Percentiles rank a stretch among this genome's conserved stretches.
phyloP scores from a whole-genome alignment of 768 basidiomycete species.

The Austroboletus festivus region DNA sequence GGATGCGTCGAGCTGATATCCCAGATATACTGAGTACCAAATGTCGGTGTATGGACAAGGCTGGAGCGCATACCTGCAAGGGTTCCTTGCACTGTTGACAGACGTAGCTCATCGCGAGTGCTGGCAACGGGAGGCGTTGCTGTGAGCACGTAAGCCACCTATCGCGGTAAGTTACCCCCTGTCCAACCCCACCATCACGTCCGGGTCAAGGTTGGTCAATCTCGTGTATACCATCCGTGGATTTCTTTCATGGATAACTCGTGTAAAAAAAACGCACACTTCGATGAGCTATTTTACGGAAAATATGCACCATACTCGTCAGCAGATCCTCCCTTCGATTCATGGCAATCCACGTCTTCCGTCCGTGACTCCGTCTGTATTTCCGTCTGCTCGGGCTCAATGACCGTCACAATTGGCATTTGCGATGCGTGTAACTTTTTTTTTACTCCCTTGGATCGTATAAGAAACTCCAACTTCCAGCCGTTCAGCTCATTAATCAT shows the following conservation, averaged over 20 bases:
- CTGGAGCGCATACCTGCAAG: slow-evolving; percentile 54
- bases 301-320: slow-evolving; percentile 14
- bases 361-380: slow-evolving; percentile 13
- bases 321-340: slow-evolving; percentile 1
- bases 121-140: too few relatives aligned
- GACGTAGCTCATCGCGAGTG: slow-evolving; percentile 42
- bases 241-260: slow-evolving; percentile 16
- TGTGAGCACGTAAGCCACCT: too few relatives aligned
- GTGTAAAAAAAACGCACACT: slow-evolving; percentile 19
- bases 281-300: slow-evolving; percentile 5
- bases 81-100: slow-evolving; percentile 94
- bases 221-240: background rate
- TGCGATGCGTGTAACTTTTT: background rate
- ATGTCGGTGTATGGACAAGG: background rate
- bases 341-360: background rate
- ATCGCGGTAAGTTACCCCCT: background rate
- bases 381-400: slow-evolving; percentile 15
- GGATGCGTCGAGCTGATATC: slow-evolving; percentile 78
- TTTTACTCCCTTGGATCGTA: slow-evolving; percentile 8
- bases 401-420: slow-evolving; percentile 4
- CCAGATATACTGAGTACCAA: slow-evolving; percentile 10
- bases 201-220: slow-evolving; percentile 1
- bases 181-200: background rate
- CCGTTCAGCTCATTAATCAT: slow-evolving; percentile 7
- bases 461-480: slow-evolving; percentile 9